Evolutionary conservation across 2,329 filamentous ascomycete genomes (phyloP).

Genomic region (Decorospora gaudefroyi): DNA sequence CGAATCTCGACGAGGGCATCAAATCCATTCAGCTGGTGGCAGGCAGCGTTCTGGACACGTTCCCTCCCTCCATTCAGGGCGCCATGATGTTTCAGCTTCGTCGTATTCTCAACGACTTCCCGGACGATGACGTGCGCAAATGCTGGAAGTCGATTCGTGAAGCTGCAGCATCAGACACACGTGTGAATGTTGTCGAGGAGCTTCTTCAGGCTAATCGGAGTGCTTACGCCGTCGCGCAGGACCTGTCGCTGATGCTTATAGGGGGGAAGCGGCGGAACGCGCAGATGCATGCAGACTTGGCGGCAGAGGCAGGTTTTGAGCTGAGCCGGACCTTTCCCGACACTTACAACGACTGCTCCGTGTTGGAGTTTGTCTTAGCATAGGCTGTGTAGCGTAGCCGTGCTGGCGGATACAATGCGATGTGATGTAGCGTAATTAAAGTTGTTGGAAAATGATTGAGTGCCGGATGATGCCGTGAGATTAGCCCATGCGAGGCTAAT

Average conservation of each 20-base stretch:
- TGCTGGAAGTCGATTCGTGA: not conserved
- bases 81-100: not conserved
- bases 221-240: not conserved
- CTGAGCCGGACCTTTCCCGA: not conserved
- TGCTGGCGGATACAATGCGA: too few relatives aligned
- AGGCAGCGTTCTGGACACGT: not conserved
- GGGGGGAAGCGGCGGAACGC: constrained; percentile 2
- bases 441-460: too few relatives aligned
- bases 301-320: not conserved
- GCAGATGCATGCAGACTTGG: not conserved
- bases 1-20: not conserved
- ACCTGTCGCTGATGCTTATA: not conserved
- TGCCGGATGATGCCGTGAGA: too few relatives aligned
- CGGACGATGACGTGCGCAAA: not conserved
- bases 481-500: too few relatives aligned
- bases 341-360: constrained; percentile 1
- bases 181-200: not conserved
- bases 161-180: not conserved
- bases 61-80: not conserved
- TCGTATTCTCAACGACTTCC: constrained; percentile 1
- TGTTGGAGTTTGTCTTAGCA: not conserved
- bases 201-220: not conserved
- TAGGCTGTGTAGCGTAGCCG: too few relatives aligned
- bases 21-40: not conserved
- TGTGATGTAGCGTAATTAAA: too few relatives aligned